Percentiles rank a stretch among this genome's conserved stretches.
phyloP scores from a whole-genome alignment of 2,329 filamentous ascomycete genomes.

The Beauveria bassiana region DNA sequence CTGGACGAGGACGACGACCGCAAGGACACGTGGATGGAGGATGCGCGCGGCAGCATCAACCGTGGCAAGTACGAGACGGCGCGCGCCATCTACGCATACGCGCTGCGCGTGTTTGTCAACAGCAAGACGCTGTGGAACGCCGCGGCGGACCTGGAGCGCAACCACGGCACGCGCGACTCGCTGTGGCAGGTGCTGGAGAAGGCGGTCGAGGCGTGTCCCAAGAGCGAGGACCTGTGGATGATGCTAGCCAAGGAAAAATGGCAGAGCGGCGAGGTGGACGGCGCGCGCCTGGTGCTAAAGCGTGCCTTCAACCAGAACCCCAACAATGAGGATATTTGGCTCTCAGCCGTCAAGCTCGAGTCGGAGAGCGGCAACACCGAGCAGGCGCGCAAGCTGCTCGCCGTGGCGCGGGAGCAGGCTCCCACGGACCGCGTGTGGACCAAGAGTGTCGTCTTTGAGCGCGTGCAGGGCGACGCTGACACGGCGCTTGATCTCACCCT shows the following conservation, averaged over 20 bases:
- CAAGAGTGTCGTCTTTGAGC: constrained; percentile 89
- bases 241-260: constrained; percentile 92
- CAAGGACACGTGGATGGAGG: constrained; percentile 92
- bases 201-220: constrained; percentile 86
- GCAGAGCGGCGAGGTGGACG: constrained; percentile 80
- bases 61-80: constrained; percentile 84
- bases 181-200: constrained; percentile 84
- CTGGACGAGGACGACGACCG: constrained; percentile 94
- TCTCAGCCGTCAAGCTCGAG: constrained; percentile 92
- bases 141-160: constrained; percentile 83
- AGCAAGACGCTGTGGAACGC: constrained; percentile 85
- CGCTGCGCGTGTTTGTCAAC: constrained; percentile 80
- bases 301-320: constrained; percentile 91
- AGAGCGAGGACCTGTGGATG: constrained; percentile 89
- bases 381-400: constrained; percentile 73
- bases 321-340: constrained; percentile 96
- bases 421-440: constrained; percentile 96
- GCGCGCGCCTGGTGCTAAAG: constrained; percentile 76
- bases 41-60: constrained; percentile 74
- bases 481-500: constrained; percentile 80
- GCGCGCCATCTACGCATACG: constrained; percentile 86
- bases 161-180: constrained; percentile 75
- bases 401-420: constrained; percentile 76
- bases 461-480: constrained; percentile 71
- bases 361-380: constrained; percentile 79